Base-by-base conservation (phyloP, 176 grass and related monocot species). In the Triticum timopheevii region DNA sequence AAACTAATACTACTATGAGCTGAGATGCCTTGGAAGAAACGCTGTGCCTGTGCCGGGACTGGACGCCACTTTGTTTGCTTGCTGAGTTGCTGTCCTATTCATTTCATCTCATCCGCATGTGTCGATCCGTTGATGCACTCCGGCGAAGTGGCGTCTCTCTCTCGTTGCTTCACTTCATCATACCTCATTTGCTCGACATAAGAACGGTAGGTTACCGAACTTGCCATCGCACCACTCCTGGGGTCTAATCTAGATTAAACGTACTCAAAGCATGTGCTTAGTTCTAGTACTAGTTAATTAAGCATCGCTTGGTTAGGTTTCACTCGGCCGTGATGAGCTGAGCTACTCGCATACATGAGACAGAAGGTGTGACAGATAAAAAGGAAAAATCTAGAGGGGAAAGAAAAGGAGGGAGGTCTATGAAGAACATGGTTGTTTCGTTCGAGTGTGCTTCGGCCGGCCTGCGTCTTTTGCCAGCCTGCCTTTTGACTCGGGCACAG, bases 1-100 rank as follows among this genome's bases (percentile, higher is more conserved):
- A 31, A 33, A 13, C 17, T 49, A 76, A 59, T 8, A 13, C 8
- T 42, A 16, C 3, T 27, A 65, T 3, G 30, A 1, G 56, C 1
- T 73, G 89, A 84, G 76, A 91, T 87, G 85, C 28, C 80, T 87
- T 91, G 38, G 75, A 87, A 76, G 81, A 38, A 69, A 84, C 81
- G 87, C 42, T 8, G 6, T 9, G 8, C 31, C 3, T 47, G 75
- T 80, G 67, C 66, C 87, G 64, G 42, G 24, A 25, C 82, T 4
- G 52, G 58, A 50, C 73, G 73, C 73, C 25, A 76, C 10, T 73
- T 24, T n/a, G 72, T 30, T 73, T 19, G 28, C 22, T 82, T 61
- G 70, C 30, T 42, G 47, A 49, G 45, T 80, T 74, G 7, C 22
- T 80, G 74, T 59, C 74, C 54, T 0, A 9, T 22, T 59, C 54